Conservation (phyloP, 352 stramenopile species). For the Globisporangium barbulae region DNA sequence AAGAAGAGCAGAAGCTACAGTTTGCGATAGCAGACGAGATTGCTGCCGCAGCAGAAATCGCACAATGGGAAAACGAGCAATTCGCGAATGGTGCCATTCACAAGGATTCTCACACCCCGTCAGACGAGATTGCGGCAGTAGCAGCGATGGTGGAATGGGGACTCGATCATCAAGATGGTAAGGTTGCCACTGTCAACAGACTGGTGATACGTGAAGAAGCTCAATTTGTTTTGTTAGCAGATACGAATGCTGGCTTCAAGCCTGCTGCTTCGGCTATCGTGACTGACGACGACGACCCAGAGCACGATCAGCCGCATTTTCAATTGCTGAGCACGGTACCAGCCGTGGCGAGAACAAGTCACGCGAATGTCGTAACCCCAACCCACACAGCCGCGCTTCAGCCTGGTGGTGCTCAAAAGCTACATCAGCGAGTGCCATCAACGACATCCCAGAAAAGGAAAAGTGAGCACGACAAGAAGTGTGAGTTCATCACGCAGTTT, state of each 20-base stretch:
- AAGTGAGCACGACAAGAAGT: background rate
- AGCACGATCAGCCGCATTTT: conserved; percentile 3
- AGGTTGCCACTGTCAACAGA: background rate
- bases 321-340: conserved; percentile 13
- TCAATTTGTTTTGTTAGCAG: background rate
- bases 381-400: background rate
- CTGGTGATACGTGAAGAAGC: background rate
- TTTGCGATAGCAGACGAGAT: conserved; percentile 16
- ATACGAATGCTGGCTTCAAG: background rate
- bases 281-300: conserved; percentile 1
- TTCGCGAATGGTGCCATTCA: background rate
- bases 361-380: background rate
- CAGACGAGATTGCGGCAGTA: conserved; percentile 35
- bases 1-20: conserved; percentile 30
- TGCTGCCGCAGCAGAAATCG: conserved; percentile 14
- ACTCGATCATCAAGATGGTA: conserved; percentile 12
- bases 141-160: conserved; percentile 29
- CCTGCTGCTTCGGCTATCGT: background rate
- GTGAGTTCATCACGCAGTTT: conserved; percentile 14
- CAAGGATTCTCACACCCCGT: conserved; percentile 16
- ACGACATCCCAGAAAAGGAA: conserved; percentile 6
- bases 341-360: background rate
- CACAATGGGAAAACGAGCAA: conserved; percentile 16
- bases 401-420: background rate
- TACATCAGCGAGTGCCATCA: background rate